phyloP scores from a whole-genome alignment of 805 yeast species.

The Lachancea sp. region DNA sequence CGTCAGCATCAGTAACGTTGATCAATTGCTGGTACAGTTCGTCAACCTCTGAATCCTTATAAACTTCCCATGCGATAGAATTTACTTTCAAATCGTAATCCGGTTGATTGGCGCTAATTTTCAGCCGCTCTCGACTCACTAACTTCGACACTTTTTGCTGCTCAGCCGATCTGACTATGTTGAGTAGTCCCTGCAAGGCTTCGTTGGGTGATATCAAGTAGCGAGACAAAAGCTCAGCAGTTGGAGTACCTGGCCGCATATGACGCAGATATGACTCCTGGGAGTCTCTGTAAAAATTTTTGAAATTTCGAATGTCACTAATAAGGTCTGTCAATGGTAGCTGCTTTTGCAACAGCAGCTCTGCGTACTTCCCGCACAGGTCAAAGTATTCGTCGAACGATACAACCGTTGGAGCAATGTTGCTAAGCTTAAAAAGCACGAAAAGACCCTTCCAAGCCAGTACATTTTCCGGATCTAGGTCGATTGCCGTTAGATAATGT shows the following conservation, averaged over 20 bases:
- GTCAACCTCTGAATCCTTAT: conserved; percentile 46
- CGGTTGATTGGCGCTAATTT: conserved; percentile 39
- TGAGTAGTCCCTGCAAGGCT: conserved; percentile 41
- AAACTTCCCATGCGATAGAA: conserved; percentile 42
- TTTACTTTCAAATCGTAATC: conserved; percentile 35
- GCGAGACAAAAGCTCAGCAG: conserved; percentile 48
- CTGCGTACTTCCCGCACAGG: conserved; percentile 40
- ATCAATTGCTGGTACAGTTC: conserved; percentile 49
- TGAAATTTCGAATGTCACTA: conserved; percentile 41
- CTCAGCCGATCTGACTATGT: conserved; percentile 38
- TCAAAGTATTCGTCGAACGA: conserved; percentile 38
- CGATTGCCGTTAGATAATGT: conserved; percentile 45
- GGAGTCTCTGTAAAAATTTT: conserved; percentile 35
- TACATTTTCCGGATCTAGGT: conserved; percentile 43
- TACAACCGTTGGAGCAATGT: conserved; percentile 33
- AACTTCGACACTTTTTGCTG: conserved; percentile 35
- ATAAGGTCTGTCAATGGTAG: conserved; percentile 43
- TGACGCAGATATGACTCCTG: conserved; percentile 44
- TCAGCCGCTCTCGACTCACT: conserved; percentile 44
- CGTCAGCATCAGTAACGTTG: conserved; percentile 57
- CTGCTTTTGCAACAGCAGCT: conserved; percentile 38
- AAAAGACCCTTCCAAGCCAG: conserved; percentile 81
- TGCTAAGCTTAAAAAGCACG: conserved; percentile 33
- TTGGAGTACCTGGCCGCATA: conserved; percentile 49
- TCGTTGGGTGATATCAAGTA: conserved; percentile 42